These are phyloP conservation scores for Curvularia verruculosa DNA, from an alignment of 2,329 filamentous ascomycete genomes.

Conservation along the genomic window DNA sequence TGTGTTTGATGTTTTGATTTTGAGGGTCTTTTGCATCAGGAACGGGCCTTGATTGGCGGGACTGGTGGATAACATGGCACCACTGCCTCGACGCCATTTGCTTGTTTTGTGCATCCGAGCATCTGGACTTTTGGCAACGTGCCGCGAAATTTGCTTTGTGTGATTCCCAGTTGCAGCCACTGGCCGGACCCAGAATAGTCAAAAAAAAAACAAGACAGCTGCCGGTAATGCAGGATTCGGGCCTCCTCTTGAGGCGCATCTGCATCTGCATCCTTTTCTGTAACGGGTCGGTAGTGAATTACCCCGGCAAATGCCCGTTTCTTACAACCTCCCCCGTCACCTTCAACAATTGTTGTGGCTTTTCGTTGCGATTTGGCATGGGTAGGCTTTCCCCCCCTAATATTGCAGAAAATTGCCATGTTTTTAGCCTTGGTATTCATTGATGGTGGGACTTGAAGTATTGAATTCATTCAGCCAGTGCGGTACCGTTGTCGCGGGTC, in stretches of 20 bases:
- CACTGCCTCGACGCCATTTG: constrained; percentile 9
- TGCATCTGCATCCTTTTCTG: constrained; percentile 7
- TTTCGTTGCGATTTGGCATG: background rate
- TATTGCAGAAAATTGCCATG: background rate
- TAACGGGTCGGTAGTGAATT: constrained; percentile 4
- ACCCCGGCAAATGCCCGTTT: constrained; percentile 6
- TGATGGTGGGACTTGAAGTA: background rate
- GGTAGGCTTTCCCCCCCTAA: background rate
- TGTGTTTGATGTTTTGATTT: constrained; percentile 5
- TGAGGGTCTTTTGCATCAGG: background rate
- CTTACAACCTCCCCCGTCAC: background rate
- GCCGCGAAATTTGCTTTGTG: constrained; percentile 1
- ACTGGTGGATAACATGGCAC: constrained; percentile 1
- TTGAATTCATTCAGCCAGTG: background rate
- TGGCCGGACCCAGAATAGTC: background rate
- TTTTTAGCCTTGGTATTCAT: background rate
- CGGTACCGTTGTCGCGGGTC: background rate
- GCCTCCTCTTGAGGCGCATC: constrained; percentile 1
- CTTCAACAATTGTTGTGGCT: background rate
- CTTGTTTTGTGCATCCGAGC: constrained; percentile 7
- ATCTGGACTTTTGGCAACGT: background rate
- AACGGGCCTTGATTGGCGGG: constrained; percentile 11
- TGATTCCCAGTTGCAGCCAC: background rate
- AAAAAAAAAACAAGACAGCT: background rate
- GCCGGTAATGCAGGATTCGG: background rate